Percentiles rank a stretch among this genome's conserved stretches.
Conservation (phyloP, 345 rosid genomes). For the Acer yangbiense region DNA sequence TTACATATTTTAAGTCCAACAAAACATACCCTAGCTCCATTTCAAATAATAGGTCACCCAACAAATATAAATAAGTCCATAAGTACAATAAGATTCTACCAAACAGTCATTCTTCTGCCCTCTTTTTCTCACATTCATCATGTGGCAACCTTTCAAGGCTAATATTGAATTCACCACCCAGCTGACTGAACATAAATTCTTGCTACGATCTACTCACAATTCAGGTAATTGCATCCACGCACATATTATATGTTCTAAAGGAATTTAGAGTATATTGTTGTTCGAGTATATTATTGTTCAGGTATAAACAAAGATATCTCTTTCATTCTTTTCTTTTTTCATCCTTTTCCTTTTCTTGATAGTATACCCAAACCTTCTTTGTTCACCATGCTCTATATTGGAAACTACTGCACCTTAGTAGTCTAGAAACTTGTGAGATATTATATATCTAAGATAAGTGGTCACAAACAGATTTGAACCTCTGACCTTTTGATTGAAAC, state of each 20-base stretch:
- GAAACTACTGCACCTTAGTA: neutral
- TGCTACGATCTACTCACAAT: neutral
- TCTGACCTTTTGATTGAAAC: too few relatives aligned
- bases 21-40: neutral
- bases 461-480: neutral
- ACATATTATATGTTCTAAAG: neutral
- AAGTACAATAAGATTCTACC: neutral
- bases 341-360: neutral
- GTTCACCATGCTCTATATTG: neutral
- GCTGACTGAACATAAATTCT: neutral
- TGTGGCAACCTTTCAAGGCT: conserved; percentile 3
- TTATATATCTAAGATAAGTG: neutral
- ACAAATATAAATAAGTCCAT: neutral
- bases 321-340: neutral
- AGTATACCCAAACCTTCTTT: neutral
- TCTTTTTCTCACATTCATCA: neutral
- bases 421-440: neutral
- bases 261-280: neutral
- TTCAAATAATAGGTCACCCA: neutral
- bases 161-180: conserved; percentile 1
- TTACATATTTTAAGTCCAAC: neutral
- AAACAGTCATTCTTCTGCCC: neutral
- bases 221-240: neutral
- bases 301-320: neutral
- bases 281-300: neutral